Base-by-base conservation (phyloP, 225 moss, liverwort and hornwort species). In the Sphagnum tenellum region DNA sequence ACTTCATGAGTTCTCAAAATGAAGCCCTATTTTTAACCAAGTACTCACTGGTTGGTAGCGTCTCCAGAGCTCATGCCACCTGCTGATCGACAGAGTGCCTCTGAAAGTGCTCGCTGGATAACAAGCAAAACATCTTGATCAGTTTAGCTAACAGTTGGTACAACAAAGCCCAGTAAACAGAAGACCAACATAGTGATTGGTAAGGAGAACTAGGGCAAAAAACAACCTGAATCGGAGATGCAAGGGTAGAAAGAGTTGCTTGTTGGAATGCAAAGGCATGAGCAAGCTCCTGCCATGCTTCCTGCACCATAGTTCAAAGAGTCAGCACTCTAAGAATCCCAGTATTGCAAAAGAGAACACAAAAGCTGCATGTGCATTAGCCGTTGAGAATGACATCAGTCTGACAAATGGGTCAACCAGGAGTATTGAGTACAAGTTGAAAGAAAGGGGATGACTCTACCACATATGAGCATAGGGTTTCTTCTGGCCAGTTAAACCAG, bases 271-370 rank as follows among this genome's bases (percentile, higher is more conserved):
- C 98, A 72, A 98, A 98, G 44, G 98, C 90, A 73, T 93, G 93
- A 67, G 98, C 98, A 67, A 98, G 87, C 86, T 93, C 93, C 79
- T 90, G 98, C 98, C 98, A 98, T 64, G 93, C 81, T 73, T 93
- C 98, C 96, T 96, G 77, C 55, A 51, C 48, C 74, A 57, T 49
- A 53, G 55, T 55, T 70, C 67, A 65, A 3, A 46, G 5, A 53
- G 3, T 59, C 58, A 46, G 4, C 11, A 67, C 11, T 69, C 12
- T 29, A 60, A 44, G 50, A 50, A 11, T n/a, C 3, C 14, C 29
- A 29, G 29, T 29, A 29, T 29, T 29, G 29, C 29, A 29, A 29
- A 29, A 29, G 29, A 29, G 29, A 29, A 29, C 29, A 29, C 29
- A 29, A 29, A 29, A 29, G 29, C 29, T 29, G 29, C 29, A 29